These are phyloP conservation scores for Metschnikowia lachancei DNA, from an alignment of 805 yeast species.

Conservation along the genomic window DNA sequence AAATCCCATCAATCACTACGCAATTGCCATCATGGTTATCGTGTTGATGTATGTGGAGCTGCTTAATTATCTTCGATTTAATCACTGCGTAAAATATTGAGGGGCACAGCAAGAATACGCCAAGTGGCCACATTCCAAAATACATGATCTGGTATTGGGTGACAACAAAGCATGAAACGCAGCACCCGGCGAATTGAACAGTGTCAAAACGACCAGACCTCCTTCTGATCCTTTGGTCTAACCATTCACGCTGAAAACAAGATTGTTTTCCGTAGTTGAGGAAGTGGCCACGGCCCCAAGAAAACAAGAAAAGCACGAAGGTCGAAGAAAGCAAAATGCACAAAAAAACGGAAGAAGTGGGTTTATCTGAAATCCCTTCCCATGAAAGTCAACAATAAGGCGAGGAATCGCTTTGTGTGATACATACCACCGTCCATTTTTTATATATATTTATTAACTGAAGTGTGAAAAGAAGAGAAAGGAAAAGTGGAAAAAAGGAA, in stretches of 20 bases:
- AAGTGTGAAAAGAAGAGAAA: constrained; percentile 21
- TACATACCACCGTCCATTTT: constrained; percentile 64
- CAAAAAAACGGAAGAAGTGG: neutral
- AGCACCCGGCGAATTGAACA: neutral
- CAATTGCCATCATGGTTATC: neutral
- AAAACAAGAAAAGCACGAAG: neutral
- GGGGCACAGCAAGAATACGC: neutral
- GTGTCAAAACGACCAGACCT: neutral
- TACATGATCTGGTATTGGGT: neutral
- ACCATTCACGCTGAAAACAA: neutral
- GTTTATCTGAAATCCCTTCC: neutral
- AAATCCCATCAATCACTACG: neutral
- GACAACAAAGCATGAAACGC: constrained; percentile 1
- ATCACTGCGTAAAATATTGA: neutral
- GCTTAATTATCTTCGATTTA: too few relatives aligned
- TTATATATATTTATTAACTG: constrained; percentile 26
- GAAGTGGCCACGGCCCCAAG: neutral
- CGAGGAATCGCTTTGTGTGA: neutral
- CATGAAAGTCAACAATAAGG: neutral
- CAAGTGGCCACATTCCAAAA: neutral
- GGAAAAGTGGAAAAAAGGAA: constrained; percentile 23
- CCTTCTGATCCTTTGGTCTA: neutral
- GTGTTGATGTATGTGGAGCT: too few relatives aligned
- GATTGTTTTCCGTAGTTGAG: too few relatives aligned
- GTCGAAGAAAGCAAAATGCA: neutral